Conservation (phyloP, 2,329 filamentous ascomycete genomes). For the Byssothecium circinans region DNA sequence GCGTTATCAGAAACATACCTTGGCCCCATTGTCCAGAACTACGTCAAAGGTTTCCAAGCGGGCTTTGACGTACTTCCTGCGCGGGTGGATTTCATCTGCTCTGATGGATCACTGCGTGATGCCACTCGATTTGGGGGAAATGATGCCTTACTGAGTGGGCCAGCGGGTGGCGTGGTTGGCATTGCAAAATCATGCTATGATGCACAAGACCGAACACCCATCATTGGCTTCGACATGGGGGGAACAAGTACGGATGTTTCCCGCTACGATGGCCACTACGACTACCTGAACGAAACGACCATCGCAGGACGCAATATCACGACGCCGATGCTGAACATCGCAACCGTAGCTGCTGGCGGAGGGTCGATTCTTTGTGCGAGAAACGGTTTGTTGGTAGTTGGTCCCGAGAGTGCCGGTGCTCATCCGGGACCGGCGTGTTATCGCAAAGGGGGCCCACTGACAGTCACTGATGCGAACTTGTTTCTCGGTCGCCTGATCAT, state of each 20-base stretch:
- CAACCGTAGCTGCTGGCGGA: conserved; percentile 58
- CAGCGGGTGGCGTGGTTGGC: conserved; percentile 42
- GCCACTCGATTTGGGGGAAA: conserved; percentile 33
- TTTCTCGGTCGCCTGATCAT: conserved; percentile 79
- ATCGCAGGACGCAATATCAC: conserved; percentile 36
- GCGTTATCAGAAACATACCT: conserved; percentile 76
- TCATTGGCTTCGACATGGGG: conserved; percentile 37
- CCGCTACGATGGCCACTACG: conserved; percentile 34
- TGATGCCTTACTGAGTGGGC: conserved; percentile 35
- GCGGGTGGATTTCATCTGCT: conserved; percentile 89
- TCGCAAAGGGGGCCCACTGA: conserved; percentile 79
- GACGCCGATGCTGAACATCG: conserved; percentile 35
- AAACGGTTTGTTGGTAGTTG: conserved; percentile 83
- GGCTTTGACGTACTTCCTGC: conserved; percentile 60
- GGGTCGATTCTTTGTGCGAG: conserved; percentile 78
- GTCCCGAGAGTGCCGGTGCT: conserved; percentile 80
- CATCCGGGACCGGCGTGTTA: conserved; percentile 88
- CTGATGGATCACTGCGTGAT: conserved; percentile 53
- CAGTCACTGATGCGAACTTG: conserved; percentile 85
- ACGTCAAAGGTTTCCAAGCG: conserved; percentile 63
- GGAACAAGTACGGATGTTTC: conserved; percentile 38
- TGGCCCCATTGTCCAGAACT: conserved; percentile 72
- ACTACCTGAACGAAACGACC: conserved; percentile 36
- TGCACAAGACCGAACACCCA: conserved; percentile 19
- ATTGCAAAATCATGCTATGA: conserved; percentile 37